Percentiles rank a stretch among this genome's conserved stretches.
These are phyloP conservation scores for Kodamaea hsintzibuensis DNA, from an alignment of 805 yeast genomes.

Conservation along the genomic window DNA sequence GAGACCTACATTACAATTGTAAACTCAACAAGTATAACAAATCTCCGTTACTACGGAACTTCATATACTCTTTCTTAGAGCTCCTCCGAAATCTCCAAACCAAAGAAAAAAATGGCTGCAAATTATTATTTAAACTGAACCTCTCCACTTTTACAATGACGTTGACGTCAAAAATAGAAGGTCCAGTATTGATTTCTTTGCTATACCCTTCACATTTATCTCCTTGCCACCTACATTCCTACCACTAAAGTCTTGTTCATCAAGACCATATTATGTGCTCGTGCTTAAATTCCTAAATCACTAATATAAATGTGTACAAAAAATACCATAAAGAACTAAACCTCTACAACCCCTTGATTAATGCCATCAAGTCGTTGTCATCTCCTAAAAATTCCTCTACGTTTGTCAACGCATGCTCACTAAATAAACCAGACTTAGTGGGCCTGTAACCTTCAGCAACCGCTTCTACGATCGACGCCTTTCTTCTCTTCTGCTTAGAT, in stretches of 20 bases:
- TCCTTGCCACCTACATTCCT: no score
- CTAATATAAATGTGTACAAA: neutral
- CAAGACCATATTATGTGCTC: neutral
- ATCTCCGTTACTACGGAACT: no score
- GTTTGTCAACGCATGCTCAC: conserved; percentile 70
- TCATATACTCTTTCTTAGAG: neutral
- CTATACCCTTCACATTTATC: no score
- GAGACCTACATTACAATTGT: no score
- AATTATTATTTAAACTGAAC: no score
- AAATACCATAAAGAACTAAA: neutral
- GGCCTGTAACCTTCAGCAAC: conserved; percentile 73
- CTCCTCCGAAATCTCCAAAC: no score
- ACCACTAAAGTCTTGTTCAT: no score
- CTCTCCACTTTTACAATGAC: neutral
- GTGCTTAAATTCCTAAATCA: neutral
- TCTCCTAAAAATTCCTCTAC: conserved; percentile 71
- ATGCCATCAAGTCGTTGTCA: conserved; percentile 45
- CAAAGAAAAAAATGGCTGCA: neutral
- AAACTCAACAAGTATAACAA: no score
- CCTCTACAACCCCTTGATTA: conserved; percentile 29
- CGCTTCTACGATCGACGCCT: conserved; percentile 73
- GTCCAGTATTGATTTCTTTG: no score
- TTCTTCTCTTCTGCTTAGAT: conserved; percentile 46
- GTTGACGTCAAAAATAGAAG: neutral
- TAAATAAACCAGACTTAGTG: conserved; percentile 74